Base-by-base conservation (phyloP, 129 eudicot genomes). In the Erigeron canadensis region DNA sequence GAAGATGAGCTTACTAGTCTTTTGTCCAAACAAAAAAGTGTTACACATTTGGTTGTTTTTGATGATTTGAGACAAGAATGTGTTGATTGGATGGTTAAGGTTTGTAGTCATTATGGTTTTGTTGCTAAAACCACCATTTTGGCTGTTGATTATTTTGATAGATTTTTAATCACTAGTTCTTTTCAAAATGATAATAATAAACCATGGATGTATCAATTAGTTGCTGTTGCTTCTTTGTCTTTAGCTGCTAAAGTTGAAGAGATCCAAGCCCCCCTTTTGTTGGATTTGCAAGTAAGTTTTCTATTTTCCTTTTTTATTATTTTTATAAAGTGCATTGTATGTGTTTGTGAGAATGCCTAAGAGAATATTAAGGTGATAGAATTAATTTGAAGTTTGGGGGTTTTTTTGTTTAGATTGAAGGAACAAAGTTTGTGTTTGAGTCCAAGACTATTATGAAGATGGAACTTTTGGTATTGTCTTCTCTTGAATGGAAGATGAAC, bases 241-340 rank as follows among this genome's bases (percentile, higher is more conserved):
- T 45, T 93, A 59, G 98, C 97, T 94, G 86, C 96, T 42, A 94
- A 94, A 74, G 84, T 90, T 74, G 99, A 94, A 85, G 99, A 94
- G 79, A 87, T 87, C 75, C 93, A 84, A 81, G 87, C 89, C 46
- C 99, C 99, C 38, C 90, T 84, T 73, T 75, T 87, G 6, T 72
- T 82, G 66, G 97, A 90, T 81, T 67, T 94, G 28, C 99, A 94
- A 76, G 99, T 94, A 86, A 66, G 85, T 50, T 38, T 23, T 56
- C 6, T 18, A 8, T 38, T 18, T 63, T 59, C 1, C 4, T 73
- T 0, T 10, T 63, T 16, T 16, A 18, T 1, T 17, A 39, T 63
- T n/a, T n/a, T 55, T 19, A 55, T n/a, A 21, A 55, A 8, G 23
- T 69, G 75, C 71, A 68, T 18, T 50, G 12, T 16, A 17, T 42